Evolutionary conservation across 2,329 filamentous ascomycete genomes (phyloP).

Genomic region (Fusarium metavorans): DNA sequence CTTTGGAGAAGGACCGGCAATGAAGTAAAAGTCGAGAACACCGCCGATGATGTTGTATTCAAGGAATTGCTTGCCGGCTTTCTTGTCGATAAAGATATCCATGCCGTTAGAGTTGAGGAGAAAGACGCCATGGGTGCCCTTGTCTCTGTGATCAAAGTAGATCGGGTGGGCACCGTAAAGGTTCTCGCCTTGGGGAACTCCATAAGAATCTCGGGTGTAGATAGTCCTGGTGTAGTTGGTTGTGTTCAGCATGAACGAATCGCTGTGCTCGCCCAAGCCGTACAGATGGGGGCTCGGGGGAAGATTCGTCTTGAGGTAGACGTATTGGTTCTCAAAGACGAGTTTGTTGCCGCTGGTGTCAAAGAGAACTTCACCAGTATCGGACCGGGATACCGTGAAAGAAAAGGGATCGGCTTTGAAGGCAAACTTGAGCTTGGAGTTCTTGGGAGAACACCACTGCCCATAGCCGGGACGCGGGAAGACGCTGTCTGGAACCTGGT

Average conservation of each 20-base stretch:
- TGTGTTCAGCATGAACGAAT: slow-evolving; percentile 75
- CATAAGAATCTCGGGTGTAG: slow-evolving; percentile 71
- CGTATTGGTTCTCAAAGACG: slow-evolving; percentile 83
- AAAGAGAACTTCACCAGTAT: slow-evolving; percentile 68
- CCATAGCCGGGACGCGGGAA: slow-evolving; percentile 64
- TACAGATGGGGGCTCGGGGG: slow-evolving; percentile 79
- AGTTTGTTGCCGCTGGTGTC: slow-evolving; percentile 75
- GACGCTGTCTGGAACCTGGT: slow-evolving; percentile 78
- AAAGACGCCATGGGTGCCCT: slow-evolving; percentile 73
- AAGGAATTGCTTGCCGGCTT: slow-evolving; percentile 72
- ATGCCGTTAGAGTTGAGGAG: slow-evolving; percentile 80
- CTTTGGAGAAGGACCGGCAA: slow-evolving; percentile 69
- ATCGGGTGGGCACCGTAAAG: slow-evolving; percentile 80
- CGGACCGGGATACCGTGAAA: slow-evolving; percentile 67
- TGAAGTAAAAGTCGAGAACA: slow-evolving; percentile 78
- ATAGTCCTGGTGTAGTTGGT: slow-evolving; percentile 72
- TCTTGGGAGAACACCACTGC: slow-evolving; percentile 33
- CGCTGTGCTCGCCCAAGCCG: slow-evolving; percentile 82
- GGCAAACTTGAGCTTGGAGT: slow-evolving; percentile 61
- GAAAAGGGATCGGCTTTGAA: slow-evolving; percentile 69
- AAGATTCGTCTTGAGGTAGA: slow-evolving; percentile 77
- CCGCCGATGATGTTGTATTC: slow-evolving; percentile 86
- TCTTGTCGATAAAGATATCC: slow-evolving; percentile 79
- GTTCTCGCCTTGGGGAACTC: slow-evolving; percentile 71
- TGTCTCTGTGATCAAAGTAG: slow-evolving; percentile 78